These are phyloP conservation scores for Trichoderma guizhouense DNA, from an alignment of 2,329 filamentous ascomycete species.

Conservation along the genomic window DNA sequence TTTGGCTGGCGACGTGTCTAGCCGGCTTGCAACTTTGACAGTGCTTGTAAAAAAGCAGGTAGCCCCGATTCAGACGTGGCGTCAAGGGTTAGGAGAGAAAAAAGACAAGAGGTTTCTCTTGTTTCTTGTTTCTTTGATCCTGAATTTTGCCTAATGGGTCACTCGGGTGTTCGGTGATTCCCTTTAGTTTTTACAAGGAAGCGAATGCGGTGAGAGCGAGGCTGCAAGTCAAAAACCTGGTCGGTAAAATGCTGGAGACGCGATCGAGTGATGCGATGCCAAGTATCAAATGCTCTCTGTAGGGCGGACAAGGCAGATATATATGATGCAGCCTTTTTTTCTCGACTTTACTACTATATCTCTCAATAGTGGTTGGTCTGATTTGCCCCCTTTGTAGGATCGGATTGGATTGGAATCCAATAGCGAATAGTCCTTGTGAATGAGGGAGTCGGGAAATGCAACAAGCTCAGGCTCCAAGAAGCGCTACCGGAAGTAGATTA, in stretches of 20 bases:
- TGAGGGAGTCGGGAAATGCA: slow-evolving; percentile 2
- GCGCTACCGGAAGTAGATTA: background rate
- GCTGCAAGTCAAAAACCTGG: background rate
- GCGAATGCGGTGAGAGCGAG: slow-evolving; percentile 2
- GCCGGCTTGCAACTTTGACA: background rate
- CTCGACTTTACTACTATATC: background rate
- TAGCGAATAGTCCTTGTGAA: slow-evolving; percentile 1
- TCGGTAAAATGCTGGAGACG: background rate
- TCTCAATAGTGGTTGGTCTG: background rate
- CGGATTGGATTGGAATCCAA: slow-evolving; percentile 15
- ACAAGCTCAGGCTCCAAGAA: background rate
- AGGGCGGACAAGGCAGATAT: background rate
- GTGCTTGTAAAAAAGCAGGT: background rate
- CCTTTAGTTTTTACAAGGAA: background rate
- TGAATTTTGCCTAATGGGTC: background rate
- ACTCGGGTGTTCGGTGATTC: background rate
- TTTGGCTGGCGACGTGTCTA: slow-evolving; percentile 9
- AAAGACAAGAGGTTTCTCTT: background rate
- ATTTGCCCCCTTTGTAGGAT: background rate
- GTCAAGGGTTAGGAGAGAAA: background rate
- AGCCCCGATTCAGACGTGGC: slow-evolving; percentile 12
- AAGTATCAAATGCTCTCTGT: background rate
- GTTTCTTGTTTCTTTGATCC: background rate
- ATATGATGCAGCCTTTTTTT: background rate
- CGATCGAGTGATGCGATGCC: slow-evolving; percentile 8